These are phyloP conservation scores for Arachis monticola DNA, from an alignment of 331 rosid species.

Conservation along the genomic window DNA sequence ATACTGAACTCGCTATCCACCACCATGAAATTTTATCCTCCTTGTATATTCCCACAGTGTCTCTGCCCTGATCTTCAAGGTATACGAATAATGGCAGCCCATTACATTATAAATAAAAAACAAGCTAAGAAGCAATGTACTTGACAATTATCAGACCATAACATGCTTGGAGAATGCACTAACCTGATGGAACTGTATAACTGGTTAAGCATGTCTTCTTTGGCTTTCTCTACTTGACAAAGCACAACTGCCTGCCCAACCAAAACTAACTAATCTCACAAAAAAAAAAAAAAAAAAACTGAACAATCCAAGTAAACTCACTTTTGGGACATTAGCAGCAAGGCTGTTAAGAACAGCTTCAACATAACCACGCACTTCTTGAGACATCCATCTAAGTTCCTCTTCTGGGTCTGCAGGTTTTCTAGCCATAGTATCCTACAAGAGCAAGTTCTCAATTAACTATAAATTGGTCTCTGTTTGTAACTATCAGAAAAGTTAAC, in stretches of 20 bases:
- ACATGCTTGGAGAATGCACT: constrained; percentile 32
- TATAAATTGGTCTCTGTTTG: constrained; percentile 15
- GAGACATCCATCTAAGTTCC: constrained; percentile 99
- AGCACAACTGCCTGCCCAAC: constrained; percentile 96
- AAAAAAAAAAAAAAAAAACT: constrained; percentile 18
- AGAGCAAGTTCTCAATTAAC: constrained; percentile 23
- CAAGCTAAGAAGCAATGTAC: constrained; percentile 26
- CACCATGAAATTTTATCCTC: background rate
- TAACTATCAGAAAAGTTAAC: constrained; percentile 13
- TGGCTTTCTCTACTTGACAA: constrained; percentile 99
- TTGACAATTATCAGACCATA: background rate
- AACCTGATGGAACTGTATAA: constrained; percentile 95
- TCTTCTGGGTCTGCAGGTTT: constrained; percentile 99
- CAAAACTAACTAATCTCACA: constrained; percentile 42
- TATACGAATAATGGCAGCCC: background rate
- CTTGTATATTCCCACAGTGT: constrained; percentile 15
- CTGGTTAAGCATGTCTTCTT: constrained; percentile 98
- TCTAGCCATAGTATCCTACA: constrained; percentile 89
- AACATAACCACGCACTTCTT: constrained; percentile 99
- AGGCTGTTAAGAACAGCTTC: constrained; percentile 99
- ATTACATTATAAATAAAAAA: constrained; percentile 1
- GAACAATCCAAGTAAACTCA: constrained; percentile 44
- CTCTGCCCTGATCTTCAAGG: constrained; percentile 3
- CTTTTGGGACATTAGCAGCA: constrained; percentile 98
- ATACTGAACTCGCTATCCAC: constrained; percentile 26